Conservation (phyloP, 768 basidiomycete species). For the Kwoniella shandongensis region DNA sequence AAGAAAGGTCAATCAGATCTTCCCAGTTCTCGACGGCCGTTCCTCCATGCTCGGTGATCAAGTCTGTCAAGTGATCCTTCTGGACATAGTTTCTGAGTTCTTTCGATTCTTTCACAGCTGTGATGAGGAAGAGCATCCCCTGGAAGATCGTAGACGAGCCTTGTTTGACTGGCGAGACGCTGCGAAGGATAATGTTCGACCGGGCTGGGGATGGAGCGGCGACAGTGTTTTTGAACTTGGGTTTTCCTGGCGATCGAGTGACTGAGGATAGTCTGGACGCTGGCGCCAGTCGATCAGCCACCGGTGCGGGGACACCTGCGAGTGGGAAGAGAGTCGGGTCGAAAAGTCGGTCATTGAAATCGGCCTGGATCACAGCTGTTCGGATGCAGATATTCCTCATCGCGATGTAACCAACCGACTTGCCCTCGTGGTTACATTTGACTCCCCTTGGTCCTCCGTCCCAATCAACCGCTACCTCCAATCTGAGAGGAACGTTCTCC, state of each 20-base stretch:
- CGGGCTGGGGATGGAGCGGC: background rate
- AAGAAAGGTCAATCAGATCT: constrained; percentile 19
- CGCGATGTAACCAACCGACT: background rate
- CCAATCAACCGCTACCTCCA: constrained; percentile 27
- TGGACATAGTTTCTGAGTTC: no score
- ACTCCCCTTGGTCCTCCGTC: constrained; percentile 11
- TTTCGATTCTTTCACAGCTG: background rate
- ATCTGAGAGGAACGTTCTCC: constrained; percentile 1
- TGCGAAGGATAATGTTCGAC: background rate
- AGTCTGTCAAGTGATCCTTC: background rate
- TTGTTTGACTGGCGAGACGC: background rate
- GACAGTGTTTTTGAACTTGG: background rate
- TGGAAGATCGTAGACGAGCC: background rate
- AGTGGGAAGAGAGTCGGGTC: background rate
- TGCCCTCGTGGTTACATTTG: background rate
- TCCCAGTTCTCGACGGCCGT: constrained; percentile 15
- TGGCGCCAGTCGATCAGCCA: background rate
- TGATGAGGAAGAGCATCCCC: constrained; percentile 16
- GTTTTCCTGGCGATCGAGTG: constrained; percentile 15
- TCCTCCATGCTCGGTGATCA: constrained; percentile 20
- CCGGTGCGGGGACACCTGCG: background rate
- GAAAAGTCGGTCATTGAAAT: constrained; percentile 10
- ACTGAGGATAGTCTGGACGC: constrained; percentile 2
- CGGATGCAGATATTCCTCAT: constrained; percentile 3
- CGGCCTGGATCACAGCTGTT: constrained; percentile 4